Percentiles rank a stretch among this genome's conserved stretches.
Evolutionary conservation across 1,284 basidiomycete species (phyloP).

Genomic region (Calocybe gambosa): DNA sequence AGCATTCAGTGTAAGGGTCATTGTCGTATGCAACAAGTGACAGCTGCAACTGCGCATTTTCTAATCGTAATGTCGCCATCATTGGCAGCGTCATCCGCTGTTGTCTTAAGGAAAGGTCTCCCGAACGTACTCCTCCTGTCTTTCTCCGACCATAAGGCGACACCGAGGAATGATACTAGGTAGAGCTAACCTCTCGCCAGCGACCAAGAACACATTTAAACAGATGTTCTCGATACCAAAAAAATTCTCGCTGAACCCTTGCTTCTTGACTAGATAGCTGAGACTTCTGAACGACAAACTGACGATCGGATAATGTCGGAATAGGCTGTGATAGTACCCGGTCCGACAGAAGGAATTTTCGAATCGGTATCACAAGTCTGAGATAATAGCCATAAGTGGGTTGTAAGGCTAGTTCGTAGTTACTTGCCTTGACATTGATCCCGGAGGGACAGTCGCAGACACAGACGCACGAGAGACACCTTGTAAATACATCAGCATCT

Average conservation of each 20-base stretch:
- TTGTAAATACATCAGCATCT: constrained; percentile 18
- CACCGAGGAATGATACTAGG: background rate
- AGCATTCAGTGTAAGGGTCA: constrained; percentile 18
- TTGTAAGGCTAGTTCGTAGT: constrained; percentile 6
- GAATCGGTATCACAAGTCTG: constrained; percentile 78
- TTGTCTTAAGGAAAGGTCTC: constrained; percentile 69
- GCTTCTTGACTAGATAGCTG: constrained; percentile 57
- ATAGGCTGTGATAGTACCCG: constrained; percentile 62
- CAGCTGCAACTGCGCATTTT: constrained; percentile 57
- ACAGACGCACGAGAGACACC: constrained; percentile 37
- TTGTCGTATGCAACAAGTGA: constrained; percentile 35
- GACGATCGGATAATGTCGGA: constrained; percentile 81
- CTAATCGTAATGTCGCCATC: constrained; percentile 66
- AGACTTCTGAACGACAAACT: constrained; percentile 84
- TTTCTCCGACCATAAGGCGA: constrained; percentile 24
- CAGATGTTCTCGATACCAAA: constrained; percentile 92
- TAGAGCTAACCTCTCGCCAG: constrained; percentile 74
- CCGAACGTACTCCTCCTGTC: constrained; percentile 71
- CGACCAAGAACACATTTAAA: constrained; percentile 60
- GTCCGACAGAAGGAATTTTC: constrained; percentile 56
- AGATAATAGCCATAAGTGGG: constrained; percentile 3
- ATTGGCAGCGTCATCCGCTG: constrained; percentile 73
- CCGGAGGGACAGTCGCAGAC: constrained; percentile 71
- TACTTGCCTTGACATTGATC: constrained; percentile 71
- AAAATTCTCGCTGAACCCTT: constrained; percentile 65